phyloP scores from a whole-genome alignment of 805 yeast genomes.

The Candida palmyrensis region DNA sequence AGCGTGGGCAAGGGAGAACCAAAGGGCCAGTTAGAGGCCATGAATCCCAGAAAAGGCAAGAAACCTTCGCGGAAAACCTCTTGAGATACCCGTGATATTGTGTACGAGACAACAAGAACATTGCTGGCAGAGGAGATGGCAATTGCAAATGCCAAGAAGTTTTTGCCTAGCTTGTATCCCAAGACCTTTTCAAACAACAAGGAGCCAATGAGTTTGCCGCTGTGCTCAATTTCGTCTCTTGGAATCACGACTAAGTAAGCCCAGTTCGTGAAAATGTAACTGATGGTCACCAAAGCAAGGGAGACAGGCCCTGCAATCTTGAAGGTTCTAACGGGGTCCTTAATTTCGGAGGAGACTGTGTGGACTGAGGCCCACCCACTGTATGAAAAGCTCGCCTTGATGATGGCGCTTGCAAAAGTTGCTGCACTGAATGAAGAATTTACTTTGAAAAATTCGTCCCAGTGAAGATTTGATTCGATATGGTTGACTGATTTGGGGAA shows the following conservation, averaged over 20 bases:
- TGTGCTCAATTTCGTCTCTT: slow-evolving; percentile 44
- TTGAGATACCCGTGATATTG: slow-evolving; percentile 58
- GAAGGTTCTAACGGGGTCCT: slow-evolving; percentile 52
- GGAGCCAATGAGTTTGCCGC: slow-evolving; percentile 59
- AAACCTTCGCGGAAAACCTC: slow-evolving; percentile 62
- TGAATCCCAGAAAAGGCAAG: slow-evolving; percentile 44
- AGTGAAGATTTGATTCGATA: slow-evolving; percentile 39
- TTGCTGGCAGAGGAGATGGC: slow-evolving; percentile 62
- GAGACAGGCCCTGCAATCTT: slow-evolving; percentile 60
- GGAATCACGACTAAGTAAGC: slow-evolving; percentile 55
- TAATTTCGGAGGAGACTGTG: slow-evolving; percentile 55
- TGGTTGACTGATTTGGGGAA: slow-evolving; percentile 42
- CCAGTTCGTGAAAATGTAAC: slow-evolving; percentile 48
- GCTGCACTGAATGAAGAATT: slow-evolving; percentile 35
- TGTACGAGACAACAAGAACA: slow-evolving; percentile 55
- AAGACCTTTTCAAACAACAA: slow-evolving; percentile 51
- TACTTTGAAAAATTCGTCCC: slow-evolving; percentile 20
- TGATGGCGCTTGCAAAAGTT: slow-evolving; percentile 48
- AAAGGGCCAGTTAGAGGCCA: slow-evolving; percentile 53
- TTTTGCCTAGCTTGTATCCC: slow-evolving; percentile 49
- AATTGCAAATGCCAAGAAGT: slow-evolving; percentile 49
- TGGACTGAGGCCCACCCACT: slow-evolving; percentile 64
- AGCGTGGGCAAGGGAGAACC: slow-evolving; percentile 55
- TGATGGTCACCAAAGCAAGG: slow-evolving; percentile 39
- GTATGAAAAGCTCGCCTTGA: slow-evolving; percentile 55